Percentiles rank a stretch among this genome's conserved stretches.
phyloP scores from a whole-genome alignment of 202 grass and related monocot species.

The Panicum virgatum region DNA sequence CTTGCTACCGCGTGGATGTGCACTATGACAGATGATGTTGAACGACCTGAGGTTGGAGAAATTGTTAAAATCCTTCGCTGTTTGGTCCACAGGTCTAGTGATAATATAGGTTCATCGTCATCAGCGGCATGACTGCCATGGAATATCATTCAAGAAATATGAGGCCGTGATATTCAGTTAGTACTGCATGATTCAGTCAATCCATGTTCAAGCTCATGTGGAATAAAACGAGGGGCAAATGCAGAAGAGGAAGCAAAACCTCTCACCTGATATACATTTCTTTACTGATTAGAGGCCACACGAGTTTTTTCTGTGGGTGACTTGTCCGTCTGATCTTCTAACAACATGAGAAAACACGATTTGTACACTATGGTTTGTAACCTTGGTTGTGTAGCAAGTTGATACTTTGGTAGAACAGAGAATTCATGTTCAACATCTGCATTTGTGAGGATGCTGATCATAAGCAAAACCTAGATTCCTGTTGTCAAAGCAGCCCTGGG shows the following conservation, averaged over 20 bases:
- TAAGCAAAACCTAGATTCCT: neutral
- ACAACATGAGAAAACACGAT: neutral
- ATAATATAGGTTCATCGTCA: neutral
- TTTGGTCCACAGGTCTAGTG: neutral
- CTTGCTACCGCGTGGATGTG: conserved; percentile 51
- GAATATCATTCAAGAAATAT: neutral
- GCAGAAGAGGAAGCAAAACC: neutral
- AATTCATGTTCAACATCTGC: neutral
- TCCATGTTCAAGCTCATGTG: neutral
- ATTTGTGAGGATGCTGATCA: too few relatives aligned
- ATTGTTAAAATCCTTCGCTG: conserved; percentile 34
- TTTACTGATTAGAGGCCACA: neutral
- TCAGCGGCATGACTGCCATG: neutral
- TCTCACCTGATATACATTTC: neutral
- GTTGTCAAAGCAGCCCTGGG: neutral
- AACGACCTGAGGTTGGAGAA: conserved; percentile 44
- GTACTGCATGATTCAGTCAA: neutral
- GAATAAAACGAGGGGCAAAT: neutral
- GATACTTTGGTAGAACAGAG: neutral
- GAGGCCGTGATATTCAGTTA: neutral
- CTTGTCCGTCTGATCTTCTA: neutral
- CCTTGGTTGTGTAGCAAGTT: neutral
- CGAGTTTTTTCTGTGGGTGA: neutral
- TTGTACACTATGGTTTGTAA: neutral
- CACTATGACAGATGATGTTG: conserved; percentile 32